Conservation (phyloP, 805 yeast genomes). For the Wickerhamomyces ciferrii region DNA sequence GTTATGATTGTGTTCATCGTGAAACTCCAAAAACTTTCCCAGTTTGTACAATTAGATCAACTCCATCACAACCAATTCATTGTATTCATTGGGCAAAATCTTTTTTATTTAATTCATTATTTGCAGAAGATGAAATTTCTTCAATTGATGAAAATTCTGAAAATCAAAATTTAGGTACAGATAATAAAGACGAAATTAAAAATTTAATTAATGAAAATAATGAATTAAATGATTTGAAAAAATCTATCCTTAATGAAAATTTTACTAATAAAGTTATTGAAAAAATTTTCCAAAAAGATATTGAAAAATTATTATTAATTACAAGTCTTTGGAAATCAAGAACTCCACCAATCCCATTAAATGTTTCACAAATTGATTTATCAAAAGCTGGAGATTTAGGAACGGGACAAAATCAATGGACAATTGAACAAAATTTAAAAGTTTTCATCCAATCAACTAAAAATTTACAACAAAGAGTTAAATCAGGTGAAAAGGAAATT, state of each 20-base stretch:
- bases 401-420: conserved; percentile 46
- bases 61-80: conserved; percentile 95
- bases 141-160: conserved; percentile 26
- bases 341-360: conserved; percentile 60
- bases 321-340: conserved; percentile 78
- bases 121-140: conserved; percentile 43
- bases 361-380: conserved; percentile 21
- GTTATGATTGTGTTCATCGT: conserved; percentile 88
- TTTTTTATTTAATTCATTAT: conserved; percentile 77
- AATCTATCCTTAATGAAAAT: conserved; percentile 27
- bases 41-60: conserved; percentile 93
- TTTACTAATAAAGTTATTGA: conserved; percentile 40
- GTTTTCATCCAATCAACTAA: conserved; percentile 48
- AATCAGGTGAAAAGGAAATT: conserved; percentile 29
- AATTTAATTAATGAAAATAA: conserved; percentile 62
- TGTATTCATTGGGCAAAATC: conserved; percentile 98
- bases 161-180: conserved; percentile 48
- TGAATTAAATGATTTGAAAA: conserved; percentile 50
- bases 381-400: conserved; percentile 19
- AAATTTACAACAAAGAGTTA: conserved; percentile 44
- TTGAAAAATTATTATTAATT: conserved; percentile 63
- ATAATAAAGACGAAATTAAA: conserved; percentile 58
- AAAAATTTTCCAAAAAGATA: conserved; percentile 70
- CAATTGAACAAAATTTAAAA: conserved; percentile 53
- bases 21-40: conserved; percentile 90